Evolutionary conservation across 2,329 filamentous ascomycete species (phyloP).

Genomic region (Colletotrichum limetticola): DNA sequence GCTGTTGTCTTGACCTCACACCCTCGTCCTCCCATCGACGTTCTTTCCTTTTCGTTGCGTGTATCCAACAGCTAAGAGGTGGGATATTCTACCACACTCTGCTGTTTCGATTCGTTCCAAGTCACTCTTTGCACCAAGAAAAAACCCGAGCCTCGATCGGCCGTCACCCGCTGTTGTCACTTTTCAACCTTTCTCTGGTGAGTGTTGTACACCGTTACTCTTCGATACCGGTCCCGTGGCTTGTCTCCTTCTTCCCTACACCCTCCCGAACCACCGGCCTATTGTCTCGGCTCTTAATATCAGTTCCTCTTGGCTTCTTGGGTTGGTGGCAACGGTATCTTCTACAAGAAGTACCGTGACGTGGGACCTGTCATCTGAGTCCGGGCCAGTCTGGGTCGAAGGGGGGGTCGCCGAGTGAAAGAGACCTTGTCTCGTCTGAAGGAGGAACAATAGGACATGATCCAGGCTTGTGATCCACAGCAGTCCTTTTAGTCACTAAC

Average conservation of each 20-base stretch:
- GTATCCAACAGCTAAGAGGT: not conserved
- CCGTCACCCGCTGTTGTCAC: conserved; percentile 35
- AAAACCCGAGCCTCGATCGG: conserved; percentile 17
- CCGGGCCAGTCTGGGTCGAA: not conserved
- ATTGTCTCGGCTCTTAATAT: conserved; percentile 35
- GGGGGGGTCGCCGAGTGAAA: not conserved
- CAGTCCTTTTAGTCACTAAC: conserved; percentile 25
- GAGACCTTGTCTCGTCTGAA: conserved; percentile 18
- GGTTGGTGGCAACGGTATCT: conserved; percentile 8
- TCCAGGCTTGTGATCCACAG: conserved; percentile 29
- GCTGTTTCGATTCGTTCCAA: conserved; percentile 2
- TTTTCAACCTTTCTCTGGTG: conserved; percentile 11
- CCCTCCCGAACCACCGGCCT: conserved; percentile 18
- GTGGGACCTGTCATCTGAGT: conserved; percentile 31
- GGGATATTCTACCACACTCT: conserved; percentile 1
- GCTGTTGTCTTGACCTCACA: conserved; percentile 27
- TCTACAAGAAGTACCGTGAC: conserved; percentile 7
- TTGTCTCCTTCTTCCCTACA: not conserved
- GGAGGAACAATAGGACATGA: conserved; percentile 31
- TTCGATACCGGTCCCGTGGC: conserved; percentile 27
- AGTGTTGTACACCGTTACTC: conserved; percentile 10
- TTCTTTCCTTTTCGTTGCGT: conserved; percentile 29
- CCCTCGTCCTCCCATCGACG: conserved; percentile 16
- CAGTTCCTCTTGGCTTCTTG: not conserved
- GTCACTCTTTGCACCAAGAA: conserved; percentile 21